These are phyloP conservation scores for Scolecobasidium constrictum DNA, from an alignment of 2,329 filamentous ascomycete genomes.

Conservation along the genomic window DNA sequence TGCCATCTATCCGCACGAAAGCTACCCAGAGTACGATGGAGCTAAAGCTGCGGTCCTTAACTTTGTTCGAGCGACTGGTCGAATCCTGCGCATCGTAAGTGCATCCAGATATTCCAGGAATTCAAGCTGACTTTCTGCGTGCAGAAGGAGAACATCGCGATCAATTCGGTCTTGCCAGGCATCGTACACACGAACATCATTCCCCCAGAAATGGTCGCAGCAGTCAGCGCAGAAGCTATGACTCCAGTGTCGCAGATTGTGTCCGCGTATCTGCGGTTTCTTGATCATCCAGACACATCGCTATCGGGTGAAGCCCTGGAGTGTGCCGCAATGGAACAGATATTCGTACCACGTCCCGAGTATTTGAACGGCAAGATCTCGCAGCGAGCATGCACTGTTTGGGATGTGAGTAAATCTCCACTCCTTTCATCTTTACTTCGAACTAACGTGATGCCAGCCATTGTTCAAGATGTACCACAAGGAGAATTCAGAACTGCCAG, in stretches of 20 bases:
- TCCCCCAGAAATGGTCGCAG: conserved; percentile 32
- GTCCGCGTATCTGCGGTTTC: conserved; percentile 32
- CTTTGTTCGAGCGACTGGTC: conserved; percentile 2
- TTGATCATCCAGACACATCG: conserved; percentile 33
- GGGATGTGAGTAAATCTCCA: conserved; percentile 25
- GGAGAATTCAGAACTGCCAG: conserved; percentile 1
- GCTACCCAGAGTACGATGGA: conserved; percentile 40
- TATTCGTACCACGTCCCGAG: conserved; percentile 26
- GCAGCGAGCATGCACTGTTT: conserved; percentile 34
- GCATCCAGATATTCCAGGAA: neutral
- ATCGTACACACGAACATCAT: conserved; percentile 36
- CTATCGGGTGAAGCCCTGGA: conserved; percentile 35
- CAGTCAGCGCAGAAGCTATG: conserved; percentile 24
- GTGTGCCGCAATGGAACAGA: conserved; percentile 30
- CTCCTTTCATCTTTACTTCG: conserved; percentile 21
- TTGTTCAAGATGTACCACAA: conserved; percentile 3
- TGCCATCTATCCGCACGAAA: conserved; percentile 31
- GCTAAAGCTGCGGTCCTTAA: conserved; percentile 34
- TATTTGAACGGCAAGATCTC: conserved; percentile 32
- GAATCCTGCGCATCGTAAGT: conserved; percentile 2
- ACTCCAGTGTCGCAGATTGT: conserved; percentile 36
- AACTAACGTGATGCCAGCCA: no score
- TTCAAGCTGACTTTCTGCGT: neutral
- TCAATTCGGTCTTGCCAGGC: conserved; percentile 39
- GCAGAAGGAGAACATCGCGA: conserved; percentile 35